Percentiles rank a stretch among this genome's conserved stretches.
These are phyloP conservation scores for Passiflora organensis DNA, from an alignment of 345 rosid genomes.

Conservation along the genomic window DNA sequence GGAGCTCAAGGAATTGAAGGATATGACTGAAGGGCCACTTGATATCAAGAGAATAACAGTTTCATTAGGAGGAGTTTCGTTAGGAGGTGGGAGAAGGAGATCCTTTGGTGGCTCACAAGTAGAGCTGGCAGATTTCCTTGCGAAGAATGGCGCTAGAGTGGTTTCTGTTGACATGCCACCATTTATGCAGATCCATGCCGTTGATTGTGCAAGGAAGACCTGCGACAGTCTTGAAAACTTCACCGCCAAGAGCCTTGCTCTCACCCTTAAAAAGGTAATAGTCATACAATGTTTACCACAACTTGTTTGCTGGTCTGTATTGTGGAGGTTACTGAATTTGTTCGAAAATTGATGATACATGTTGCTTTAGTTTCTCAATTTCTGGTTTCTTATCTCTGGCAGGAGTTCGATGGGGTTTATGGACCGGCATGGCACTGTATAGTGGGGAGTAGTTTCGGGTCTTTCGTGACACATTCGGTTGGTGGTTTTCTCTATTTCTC, in stretches of 20 bases:
- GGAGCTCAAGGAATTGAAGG: slow-evolving; percentile 15
- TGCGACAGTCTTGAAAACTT: slow-evolving; percentile 66
- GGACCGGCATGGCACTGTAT: slow-evolving; percentile 71
- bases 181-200: slow-evolving; percentile 81
- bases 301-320: background rate
- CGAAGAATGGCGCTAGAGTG: slow-evolving; percentile 53
- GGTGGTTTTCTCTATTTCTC: slow-evolving; percentile 61
- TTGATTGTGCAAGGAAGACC: slow-evolving; percentile 60
- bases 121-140: slow-evolving; percentile 49
- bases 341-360: background rate
- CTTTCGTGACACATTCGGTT: slow-evolving; percentile 56
- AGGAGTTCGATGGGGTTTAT: slow-evolving; percentile 57
- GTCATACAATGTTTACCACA: too few relatives aligned
- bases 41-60: slow-evolving; percentile 33
- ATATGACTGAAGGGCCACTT: slow-evolving; percentile 15
- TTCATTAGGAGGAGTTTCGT: too few relatives aligned
- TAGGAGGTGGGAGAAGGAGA: slow-evolving; percentile 41
- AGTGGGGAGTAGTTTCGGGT: slow-evolving; percentile 60
- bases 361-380: background rate
- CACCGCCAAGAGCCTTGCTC: slow-evolving; percentile 58
- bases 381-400: slow-evolving; percentile 15
- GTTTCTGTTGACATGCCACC: slow-evolving; percentile 78
- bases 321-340: slow-evolving; percentile 1
- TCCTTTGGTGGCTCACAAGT: slow-evolving; percentile 45
- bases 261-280: slow-evolving; percentile 62